Conservation (phyloP, 139 green algal species). For the Mesotaenium endlicherianum region DNA sequence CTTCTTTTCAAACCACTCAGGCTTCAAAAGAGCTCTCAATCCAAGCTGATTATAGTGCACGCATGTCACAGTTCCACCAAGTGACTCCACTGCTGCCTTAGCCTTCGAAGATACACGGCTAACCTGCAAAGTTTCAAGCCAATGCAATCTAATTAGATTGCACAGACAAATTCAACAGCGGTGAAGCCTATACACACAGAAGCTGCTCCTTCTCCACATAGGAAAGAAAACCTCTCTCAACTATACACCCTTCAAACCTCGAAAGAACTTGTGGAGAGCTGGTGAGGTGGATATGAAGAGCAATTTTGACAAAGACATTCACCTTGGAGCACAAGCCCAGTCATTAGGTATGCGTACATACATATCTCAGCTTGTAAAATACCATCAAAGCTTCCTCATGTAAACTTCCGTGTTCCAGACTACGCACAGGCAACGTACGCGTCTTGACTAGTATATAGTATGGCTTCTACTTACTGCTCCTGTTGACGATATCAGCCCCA, state of each 20-base stretch:
- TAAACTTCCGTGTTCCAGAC: too few species aligned
- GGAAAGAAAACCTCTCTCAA: too few species aligned
- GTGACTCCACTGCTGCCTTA: conserved; percentile 61
- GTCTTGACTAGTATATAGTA: neutral
- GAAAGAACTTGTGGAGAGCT: neutral
- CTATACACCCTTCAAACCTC: neutral
- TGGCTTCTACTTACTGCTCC: neutral
- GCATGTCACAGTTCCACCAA: conserved; percentile 75
- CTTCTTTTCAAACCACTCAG: conserved; percentile 72
- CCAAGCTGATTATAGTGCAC: conserved; percentile 93
- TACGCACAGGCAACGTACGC: too few species aligned
- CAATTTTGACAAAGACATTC: neutral
- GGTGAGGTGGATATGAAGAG: neutral
- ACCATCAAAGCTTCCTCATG: too few species aligned
- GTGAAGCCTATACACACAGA: neutral
- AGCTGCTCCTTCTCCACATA: too few species aligned
- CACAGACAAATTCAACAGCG: neutral
- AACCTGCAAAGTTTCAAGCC: conserved; percentile 64
- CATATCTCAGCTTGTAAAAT: too few species aligned
- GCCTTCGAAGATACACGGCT: conserved; percentile 63
- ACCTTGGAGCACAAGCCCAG: neutral
- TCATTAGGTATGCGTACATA: neutral
- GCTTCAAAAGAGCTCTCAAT: conserved; percentile 76
- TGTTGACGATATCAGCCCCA: neutral
- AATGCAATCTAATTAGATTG: neutral